phyloP scores from a whole-genome alignment of 176 grass and related monocot species.

The Dendrocalamus sinicus region DNA sequence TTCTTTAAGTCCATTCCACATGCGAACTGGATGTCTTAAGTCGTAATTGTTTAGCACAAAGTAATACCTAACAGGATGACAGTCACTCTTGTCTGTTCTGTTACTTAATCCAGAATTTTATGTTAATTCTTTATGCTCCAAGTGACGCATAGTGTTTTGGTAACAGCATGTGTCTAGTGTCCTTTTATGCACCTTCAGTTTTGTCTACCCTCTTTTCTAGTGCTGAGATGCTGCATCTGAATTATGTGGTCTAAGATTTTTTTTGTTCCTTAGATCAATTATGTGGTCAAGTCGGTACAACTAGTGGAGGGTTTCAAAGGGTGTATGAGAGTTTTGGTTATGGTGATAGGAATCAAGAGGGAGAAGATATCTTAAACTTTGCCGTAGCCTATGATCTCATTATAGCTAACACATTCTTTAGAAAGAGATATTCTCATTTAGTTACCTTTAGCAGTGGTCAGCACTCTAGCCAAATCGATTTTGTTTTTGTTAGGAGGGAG shows the following conservation, averaged over 20 bases:
- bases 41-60: background rate
- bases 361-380: too few species aligned
- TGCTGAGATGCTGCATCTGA: background rate
- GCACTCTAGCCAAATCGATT: too few species aligned
- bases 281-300: background rate
- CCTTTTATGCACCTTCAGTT: constrained; percentile 1
- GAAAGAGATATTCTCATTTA: too few species aligned
- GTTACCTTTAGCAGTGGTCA: too few species aligned
- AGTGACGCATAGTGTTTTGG: background rate
- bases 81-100: background rate
- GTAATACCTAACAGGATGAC: background rate
- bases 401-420: too few species aligned
- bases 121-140: background rate
- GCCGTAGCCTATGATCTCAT: too few species aligned
- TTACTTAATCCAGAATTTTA: constrained; percentile 2
- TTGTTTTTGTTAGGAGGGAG: too few species aligned
- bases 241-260: background rate
- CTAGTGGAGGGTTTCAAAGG: too few species aligned
- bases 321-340: too few species aligned
- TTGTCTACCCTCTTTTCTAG: background rate
- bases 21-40: background rate
- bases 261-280: background rate
- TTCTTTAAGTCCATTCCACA: constrained; percentile 18
- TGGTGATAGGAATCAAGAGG: too few species aligned
- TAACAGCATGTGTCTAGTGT: background rate